phyloP scores from a whole-genome alignment of 2,329 filamentous ascomycete genomes.

The Paecilomyces sp. region DNA sequence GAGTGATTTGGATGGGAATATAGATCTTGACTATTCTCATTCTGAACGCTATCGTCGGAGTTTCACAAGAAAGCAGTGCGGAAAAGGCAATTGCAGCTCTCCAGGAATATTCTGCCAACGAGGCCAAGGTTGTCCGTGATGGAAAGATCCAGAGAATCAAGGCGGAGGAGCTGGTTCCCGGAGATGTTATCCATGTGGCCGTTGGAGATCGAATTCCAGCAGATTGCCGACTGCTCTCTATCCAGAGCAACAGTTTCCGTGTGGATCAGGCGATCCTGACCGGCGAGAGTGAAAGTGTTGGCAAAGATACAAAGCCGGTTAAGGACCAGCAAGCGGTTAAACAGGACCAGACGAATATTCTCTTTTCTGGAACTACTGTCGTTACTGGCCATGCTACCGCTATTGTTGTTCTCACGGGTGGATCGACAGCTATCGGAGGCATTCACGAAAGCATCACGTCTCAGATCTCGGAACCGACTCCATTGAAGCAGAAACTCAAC shows the following conservation, averaged over 20 bases:
- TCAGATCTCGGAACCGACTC: conserved; percentile 95
- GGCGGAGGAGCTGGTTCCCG: conserved; percentile 94
- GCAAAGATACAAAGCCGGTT: conserved; percentile 67
- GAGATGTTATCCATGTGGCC: conserved; percentile 79
- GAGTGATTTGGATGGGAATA: conserved; percentile 1
- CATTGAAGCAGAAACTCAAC: conserved; percentile 96
- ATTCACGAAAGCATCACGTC: conserved; percentile 98
- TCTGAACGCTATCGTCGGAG: conserved; percentile 92
- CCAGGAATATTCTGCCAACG: conserved; percentile 98
- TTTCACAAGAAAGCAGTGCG: conserved; percentile 96
- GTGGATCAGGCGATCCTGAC: conserved; percentile 97
- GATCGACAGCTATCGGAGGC: conserved; percentile 90
- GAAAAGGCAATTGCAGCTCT: conserved; percentile 97
- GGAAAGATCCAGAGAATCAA: conserved; percentile 75
- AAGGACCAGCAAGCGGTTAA: conserved; percentile 80
- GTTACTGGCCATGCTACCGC: conserved; percentile 90
- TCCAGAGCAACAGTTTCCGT: conserved; percentile 95
- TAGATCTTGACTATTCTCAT: conserved; percentile 95
- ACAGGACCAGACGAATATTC: conserved; percentile 95
- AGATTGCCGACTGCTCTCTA: conserved; percentile 80
- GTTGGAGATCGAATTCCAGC: conserved; percentile 92
- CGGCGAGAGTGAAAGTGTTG: conserved; percentile 93
- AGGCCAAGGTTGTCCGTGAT: conserved; percentile 86
- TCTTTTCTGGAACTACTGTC: conserved; percentile 97
- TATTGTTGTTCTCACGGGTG: conserved; percentile 82